Evolutionary conservation across 2,329 filamentous ascomycete species (phyloP).

Genomic region (Fusarium pseudocircinatum): DNA sequence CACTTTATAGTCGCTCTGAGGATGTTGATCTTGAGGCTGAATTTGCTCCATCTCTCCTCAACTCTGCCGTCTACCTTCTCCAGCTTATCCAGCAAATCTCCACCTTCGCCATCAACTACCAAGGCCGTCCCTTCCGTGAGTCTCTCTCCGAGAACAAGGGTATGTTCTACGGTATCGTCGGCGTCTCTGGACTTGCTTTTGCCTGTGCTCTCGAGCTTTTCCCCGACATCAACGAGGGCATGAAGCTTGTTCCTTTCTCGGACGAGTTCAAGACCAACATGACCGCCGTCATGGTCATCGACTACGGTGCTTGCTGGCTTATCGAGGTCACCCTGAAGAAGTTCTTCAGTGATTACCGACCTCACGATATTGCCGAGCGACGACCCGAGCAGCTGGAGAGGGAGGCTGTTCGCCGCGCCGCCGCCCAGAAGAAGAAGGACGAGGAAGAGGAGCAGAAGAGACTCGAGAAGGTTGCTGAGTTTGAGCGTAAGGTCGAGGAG

Average conservation of each 20-base stretch:
- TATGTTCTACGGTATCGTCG: slow-evolving; percentile 97
- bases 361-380: slow-evolving; percentile 90
- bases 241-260: slow-evolving; percentile 91
- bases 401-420: slow-evolving; percentile 72
- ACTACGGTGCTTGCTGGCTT: slow-evolving; percentile 86
- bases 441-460: slow-evolving; percentile 64
- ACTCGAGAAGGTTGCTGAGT: slow-evolving; percentile 65
- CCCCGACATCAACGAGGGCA: slow-evolving; percentile 92
- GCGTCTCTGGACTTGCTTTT: slow-evolving; percentile 90
- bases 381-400: slow-evolving; percentile 85
- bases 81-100: slow-evolving; percentile 99
- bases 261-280: slow-evolving; percentile 89
- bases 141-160: slow-evolving; percentile 93
- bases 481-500: slow-evolving; percentile 67
- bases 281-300: slow-evolving; percentile 84
- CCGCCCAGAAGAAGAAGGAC: slow-evolving; percentile 56
- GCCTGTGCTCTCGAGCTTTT: slow-evolving; percentile 94
- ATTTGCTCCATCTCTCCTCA: slow-evolving; percentile 91
- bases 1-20: slow-evolving; percentile 55
- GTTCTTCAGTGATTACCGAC: slow-evolving; percentile 88
- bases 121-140: slow-evolving; percentile 97
- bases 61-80: slow-evolving; percentile 95
- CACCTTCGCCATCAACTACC: slow-evolving; percentile 99
- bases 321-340: slow-evolving; percentile 88
- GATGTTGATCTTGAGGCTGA: slow-evolving; percentile 92